Evolutionary conservation across 352 stramenopile species (phyloP), one percentile per base, ranked within the genome.

Genomic region (Phytophthora cryptogea): DNA sequence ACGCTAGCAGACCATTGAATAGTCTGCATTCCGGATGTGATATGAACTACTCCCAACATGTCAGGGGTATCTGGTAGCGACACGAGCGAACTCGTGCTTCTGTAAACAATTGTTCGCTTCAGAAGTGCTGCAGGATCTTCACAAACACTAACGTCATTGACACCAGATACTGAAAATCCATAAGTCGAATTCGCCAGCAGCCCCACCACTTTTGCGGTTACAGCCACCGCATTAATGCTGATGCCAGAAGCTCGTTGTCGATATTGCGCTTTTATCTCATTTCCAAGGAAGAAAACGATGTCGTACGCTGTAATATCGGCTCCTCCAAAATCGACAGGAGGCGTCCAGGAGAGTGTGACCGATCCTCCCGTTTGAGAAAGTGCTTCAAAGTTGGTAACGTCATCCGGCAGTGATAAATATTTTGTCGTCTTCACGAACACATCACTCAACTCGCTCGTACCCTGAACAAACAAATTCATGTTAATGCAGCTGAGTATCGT

Each of bases 131-230:
- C 61, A 3, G 54, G 30, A 37, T 82, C 66, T 4, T 60, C 52
- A 45, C 78, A 88, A 0, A 76, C 68, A 9, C 59, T 88, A 10
- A 82, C 68, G 7, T 86, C 80, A 37, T 88, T 90, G n/a, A 83
- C 33, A 0, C 59, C 71, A 6, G 75, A 56, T 2, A 88, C 76
- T 20, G 73, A 60, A 46, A 90, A 80, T 1, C 80, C 74, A 32
- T 90, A 90, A 8, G 67, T 72, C 2, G 72, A 80, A 40, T 81
- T 83, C 2, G 80, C 65, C 3, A 70, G 47, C 2, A 90, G 60
- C 9, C 64, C 68, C 5, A 72, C 61, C 2, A 88, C 59, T 63
- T 74, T 78, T 9, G 57, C 62, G 8, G 54, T 76, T 11, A 83
- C 28, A 9, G 32, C 65, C 0, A 60, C 62, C 2, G 61, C 58